Evolutionary conservation across 176 grass and related monocot species (phyloP).

Genomic region (Triticum turgidum): DNA sequence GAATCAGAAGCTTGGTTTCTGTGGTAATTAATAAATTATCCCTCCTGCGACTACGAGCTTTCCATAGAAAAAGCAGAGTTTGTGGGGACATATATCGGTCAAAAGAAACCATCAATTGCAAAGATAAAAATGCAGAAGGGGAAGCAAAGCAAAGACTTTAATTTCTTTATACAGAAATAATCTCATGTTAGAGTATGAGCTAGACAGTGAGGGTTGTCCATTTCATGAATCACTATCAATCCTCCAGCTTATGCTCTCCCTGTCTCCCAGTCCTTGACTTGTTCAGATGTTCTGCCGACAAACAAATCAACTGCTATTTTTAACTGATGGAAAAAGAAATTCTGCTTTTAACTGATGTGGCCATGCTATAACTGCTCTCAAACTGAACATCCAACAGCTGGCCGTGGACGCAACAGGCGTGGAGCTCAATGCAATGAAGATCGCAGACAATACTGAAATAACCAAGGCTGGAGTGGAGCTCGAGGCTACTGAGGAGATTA

Average conservation of each 20-base stretch:
- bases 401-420: constrained; percentile 23
- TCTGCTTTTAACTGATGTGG: background rate
- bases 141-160: background rate
- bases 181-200: background rate
- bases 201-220: background rate
- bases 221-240: background rate
- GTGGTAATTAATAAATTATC: constrained; percentile 4
- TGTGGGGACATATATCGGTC: background rate
- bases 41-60: background rate
- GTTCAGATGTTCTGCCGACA: background rate
- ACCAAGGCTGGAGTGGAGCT: constrained; percentile 29
- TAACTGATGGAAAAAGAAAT: background rate
- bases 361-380: background rate
- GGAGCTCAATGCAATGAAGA: constrained; percentile 38
- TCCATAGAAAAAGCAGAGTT: background rate
- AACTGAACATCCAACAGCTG: constrained; percentile 44
- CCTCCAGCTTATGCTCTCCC: background rate
- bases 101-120: background rate
- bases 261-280: background rate
- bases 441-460: constrained; percentile 43
- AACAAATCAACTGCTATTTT: background rate
- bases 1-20: constrained; percentile 3
- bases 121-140: constrained; percentile 2
- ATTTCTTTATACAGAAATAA: constrained; percentile 1
- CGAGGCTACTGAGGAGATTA: constrained; percentile 47